Conservation (phyloP, 176 grass and related monocot genomes). For the Hyparrhenia diplandra region DNA sequence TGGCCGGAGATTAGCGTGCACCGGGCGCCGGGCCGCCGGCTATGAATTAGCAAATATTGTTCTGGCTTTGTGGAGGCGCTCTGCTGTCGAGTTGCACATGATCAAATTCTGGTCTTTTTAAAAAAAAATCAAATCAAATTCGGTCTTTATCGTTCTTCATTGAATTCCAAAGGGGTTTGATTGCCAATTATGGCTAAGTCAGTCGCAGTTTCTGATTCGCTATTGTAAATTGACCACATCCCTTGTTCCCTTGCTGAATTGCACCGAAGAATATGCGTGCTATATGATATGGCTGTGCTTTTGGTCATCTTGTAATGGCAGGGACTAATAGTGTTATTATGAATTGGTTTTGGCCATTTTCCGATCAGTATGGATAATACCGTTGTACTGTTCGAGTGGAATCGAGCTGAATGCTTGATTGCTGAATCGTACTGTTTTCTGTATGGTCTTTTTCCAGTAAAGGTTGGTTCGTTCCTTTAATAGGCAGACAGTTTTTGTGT, state of each 20-base stretch:
- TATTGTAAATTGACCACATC: neutral
- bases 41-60: neutral
- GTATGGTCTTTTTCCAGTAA: neutral
- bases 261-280: neutral
- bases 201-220: neutral
- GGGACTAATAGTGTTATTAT: neutral
- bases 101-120: too few species aligned
- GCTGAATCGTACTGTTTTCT: neutral
- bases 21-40: neutral
- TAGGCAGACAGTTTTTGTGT: neutral
- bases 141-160: neutral
- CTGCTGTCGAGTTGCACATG: slow-evolving; percentile 1
- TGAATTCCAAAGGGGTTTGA: neutral
- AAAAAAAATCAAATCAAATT: too few species aligned
- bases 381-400: neutral
- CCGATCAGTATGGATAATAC: neutral
- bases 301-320: neutral
- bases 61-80: neutral
- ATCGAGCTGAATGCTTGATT: neutral
- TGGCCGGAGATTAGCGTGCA: slow-evolving; percentile 1
- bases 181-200: neutral
- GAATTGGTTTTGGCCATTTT: neutral
- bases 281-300: neutral
- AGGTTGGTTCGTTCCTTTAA: neutral
- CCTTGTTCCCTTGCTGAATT: neutral